These are phyloP conservation scores for Apiospora saccharicola DNA, from an alignment of 2,329 filamentous ascomycete species.

Conservation along the genomic window DNA sequence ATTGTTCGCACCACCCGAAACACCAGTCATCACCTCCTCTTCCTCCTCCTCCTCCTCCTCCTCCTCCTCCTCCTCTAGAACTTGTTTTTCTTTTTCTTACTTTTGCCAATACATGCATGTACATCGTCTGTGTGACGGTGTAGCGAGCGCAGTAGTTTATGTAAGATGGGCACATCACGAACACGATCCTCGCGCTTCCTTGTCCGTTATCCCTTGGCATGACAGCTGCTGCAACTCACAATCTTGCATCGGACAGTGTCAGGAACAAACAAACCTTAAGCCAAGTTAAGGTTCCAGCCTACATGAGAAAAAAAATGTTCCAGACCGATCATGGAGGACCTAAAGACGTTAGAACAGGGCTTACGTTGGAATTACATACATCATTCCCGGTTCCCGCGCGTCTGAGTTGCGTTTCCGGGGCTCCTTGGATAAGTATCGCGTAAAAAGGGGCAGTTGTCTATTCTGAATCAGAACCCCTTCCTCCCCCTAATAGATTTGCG, in stretches of 20 bases:
- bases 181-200: not conserved
- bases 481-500: not conserved
- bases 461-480: not conserved
- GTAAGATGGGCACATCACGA: not conserved
- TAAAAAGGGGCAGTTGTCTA: not conserved
- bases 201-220: not conserved
- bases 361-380: constrained; percentile 11
- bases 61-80: not conserved
- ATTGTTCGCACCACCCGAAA: not conserved
- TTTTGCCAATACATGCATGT: not conserved
- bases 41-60: not conserved
- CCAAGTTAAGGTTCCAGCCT: not conserved
- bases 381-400: not conserved
- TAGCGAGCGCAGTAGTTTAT: not conserved
- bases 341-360: not conserved
- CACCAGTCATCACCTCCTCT: not conserved
- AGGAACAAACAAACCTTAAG: constrained; percentile 17
- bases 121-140: not conserved
- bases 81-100: not conserved
- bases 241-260: not conserved
- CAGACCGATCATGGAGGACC: not conserved
- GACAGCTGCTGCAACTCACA: not conserved
- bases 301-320: not conserved
- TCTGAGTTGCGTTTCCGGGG: not conserved
- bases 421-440: not conserved